Percentiles rank a stretch among this genome's conserved stretches.
phyloP scores from a whole-genome alignment of 306 rosid species.

The Glycine soja region DNA sequence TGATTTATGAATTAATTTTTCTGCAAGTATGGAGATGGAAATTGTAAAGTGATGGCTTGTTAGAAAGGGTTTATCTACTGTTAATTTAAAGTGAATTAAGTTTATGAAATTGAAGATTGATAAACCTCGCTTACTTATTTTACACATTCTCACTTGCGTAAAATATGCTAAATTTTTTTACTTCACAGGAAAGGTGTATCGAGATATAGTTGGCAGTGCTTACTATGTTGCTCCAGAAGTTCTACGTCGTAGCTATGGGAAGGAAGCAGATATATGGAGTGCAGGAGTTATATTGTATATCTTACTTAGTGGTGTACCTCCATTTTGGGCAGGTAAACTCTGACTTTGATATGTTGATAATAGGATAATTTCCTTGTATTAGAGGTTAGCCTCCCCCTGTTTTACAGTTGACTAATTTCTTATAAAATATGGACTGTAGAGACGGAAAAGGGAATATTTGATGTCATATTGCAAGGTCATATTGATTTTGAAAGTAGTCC shows the following conservation, averaged over 20 bases:
- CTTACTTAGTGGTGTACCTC: slow-evolving; percentile 93
- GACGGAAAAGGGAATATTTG: slow-evolving; percentile 88
- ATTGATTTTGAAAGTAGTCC: slow-evolving; percentile 82
- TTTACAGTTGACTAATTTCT: slow-evolving; percentile 21
- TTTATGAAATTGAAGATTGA: background rate
- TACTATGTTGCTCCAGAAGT: slow-evolving; percentile 96
- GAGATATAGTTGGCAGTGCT: slow-evolving; percentile 88
- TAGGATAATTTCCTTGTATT: slow-evolving; percentile 12
- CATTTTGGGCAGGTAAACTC: slow-evolving; percentile 91
- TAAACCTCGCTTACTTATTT: background rate
- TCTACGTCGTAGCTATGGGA: slow-evolving; percentile 74
- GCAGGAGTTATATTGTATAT: slow-evolving; percentile 85
- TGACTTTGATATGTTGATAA: background rate
- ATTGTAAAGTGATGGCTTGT: background rate
- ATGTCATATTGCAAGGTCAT: slow-evolving; percentile 75
- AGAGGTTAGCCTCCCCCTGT: too few relatives aligned
- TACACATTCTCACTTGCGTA: background rate
- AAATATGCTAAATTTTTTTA: too few relatives aligned
- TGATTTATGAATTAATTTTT: background rate
- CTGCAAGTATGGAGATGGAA: background rate
- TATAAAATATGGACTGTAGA: slow-evolving; percentile 54
- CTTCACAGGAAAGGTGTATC: slow-evolving; percentile 73
- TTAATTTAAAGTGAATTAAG: background rate
- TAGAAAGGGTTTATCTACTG: background rate
- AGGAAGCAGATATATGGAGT: slow-evolving; percentile 89